Percentiles rank a stretch among this genome's conserved stretches.
These are phyloP conservation scores for Neurospora hispaniola DNA, from an alignment of 495 filamentous ascomycete species.

Conservation along the genomic window DNA sequence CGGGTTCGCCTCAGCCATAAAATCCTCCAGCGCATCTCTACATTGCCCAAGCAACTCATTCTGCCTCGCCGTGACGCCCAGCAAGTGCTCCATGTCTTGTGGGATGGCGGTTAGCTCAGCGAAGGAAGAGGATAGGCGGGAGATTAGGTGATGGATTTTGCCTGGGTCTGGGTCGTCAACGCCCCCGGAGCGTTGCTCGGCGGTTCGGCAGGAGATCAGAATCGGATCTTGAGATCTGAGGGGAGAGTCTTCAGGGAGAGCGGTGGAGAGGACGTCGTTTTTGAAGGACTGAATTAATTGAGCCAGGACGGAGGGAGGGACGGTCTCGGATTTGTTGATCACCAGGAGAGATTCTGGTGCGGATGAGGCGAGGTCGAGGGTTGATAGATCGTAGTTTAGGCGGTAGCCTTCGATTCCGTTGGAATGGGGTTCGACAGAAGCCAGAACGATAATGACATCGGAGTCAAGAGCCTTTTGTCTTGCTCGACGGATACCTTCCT, in stretches of 20 bases:
- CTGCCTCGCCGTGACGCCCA: constrained; percentile 86
- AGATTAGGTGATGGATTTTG: constrained; percentile 56
- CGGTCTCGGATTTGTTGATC: constrained; percentile 72
- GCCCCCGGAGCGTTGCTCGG: constrained; percentile 3
- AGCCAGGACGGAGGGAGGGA: constrained; percentile 22
- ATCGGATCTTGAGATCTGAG: constrained; percentile 15
- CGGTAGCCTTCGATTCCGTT: constrained; percentile 17
- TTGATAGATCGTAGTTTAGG: constrained; percentile 37
- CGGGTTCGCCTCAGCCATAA: constrained; percentile 40
- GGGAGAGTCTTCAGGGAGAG: background rate
- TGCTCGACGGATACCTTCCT: constrained; percentile 84
- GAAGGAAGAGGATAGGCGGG: constrained; percentile 58
- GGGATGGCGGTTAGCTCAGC: constrained; percentile 55
- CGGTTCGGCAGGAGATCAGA: constrained; percentile 57
- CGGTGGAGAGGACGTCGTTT: constrained; percentile 16
- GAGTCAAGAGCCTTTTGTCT: constrained; percentile 70
- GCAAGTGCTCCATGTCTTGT: constrained; percentile 59
- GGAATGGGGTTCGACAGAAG: constrained; percentile 48
- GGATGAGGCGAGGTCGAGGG: constrained; percentile 32
- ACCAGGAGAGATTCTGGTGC: constrained; percentile 54
- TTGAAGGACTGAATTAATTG: constrained; percentile 23
- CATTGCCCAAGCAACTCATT: constrained; percentile 69
- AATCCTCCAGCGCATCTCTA: constrained; percentile 54
- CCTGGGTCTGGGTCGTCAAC: constrained; percentile 42
- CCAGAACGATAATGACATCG: constrained; percentile 75